Evolutionary conservation across 441 rosid species (phyloP), one percentile per base, ranked within the genome.

Genomic region (Mallotus repandus): DNA sequence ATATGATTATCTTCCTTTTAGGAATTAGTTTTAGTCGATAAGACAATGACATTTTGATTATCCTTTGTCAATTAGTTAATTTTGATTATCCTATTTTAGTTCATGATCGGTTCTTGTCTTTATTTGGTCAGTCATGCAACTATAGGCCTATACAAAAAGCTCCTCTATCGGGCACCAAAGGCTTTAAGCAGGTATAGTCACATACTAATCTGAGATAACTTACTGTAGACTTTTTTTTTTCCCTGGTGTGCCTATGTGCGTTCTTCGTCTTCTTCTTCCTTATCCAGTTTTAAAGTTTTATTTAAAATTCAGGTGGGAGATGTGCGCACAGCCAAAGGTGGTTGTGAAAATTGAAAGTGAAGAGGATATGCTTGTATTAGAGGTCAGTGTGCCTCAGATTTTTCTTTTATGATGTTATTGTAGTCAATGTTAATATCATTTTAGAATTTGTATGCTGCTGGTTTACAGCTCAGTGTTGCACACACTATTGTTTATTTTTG

Each of bases 311-410:
- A 95, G 98, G 83, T 93, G 99, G 99, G 99, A 95, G 88, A 85
- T 81, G 69, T 88, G 92, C 82, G 92, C 94, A 25, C 98, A 95
- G 80, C 98, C 98, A 72, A 95, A 95, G 81, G 98, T 95, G 75
- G 99, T 95, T 49, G 84, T 95, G 80, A 95, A 95, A 88, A 91
- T 90, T 15, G 98, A 95, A 74, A 86, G 82, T 41, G 95, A 95
- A 88, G 95, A 90, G 53, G 97, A 90, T 75, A 91, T 95, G 97
- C 87, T 95, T 76, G 81, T 81, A 80, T 80, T 95, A 84, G 97
- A 95, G 76, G 99, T 91, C 69, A 89, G 97, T 86, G 55, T 78
- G 56, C 41, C 69, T 69, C 66, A 73, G 54, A 66, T 66, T 9
- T 15, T 53, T 53, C 19, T 18, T 59, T 4, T 52, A 15, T 21